phyloP scores from a whole-genome alignment of 1,284 basidiomycete genomes.

The Cutaneotrichosporon cavernicola region DNA sequence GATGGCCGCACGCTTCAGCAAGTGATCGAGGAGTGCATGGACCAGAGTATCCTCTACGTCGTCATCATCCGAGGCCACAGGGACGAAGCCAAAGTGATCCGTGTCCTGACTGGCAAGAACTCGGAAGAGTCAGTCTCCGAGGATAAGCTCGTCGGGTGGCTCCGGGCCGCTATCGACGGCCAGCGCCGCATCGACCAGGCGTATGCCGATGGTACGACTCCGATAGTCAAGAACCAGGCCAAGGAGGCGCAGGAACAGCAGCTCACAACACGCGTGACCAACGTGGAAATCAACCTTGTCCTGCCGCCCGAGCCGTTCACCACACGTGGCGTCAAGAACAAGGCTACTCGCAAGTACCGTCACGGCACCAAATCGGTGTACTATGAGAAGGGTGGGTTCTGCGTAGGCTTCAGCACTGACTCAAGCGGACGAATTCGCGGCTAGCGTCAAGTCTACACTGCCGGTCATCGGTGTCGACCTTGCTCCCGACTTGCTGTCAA shows the following conservation, averaged over 20 bases:
- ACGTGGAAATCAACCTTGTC: slow-evolving; percentile 47
- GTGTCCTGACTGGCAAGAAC: slow-evolving; percentile 19
- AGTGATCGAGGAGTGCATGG: slow-evolving; percentile 48
- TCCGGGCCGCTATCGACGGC: slow-evolving; percentile 45
- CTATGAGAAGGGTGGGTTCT: slow-evolving; percentile 43
- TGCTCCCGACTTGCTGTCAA: slow-evolving; percentile 34
- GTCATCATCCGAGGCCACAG: slow-evolving; percentile 46
- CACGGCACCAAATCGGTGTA: slow-evolving; percentile 50
- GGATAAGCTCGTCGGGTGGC: slow-evolving; percentile 40
- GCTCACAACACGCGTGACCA: slow-evolving; percentile 19
- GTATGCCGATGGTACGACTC: slow-evolving; percentile 42
- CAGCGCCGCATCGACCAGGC: slow-evolving; percentile 50
- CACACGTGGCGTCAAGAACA: slow-evolving; percentile 36
- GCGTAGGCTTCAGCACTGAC: slow-evolving; percentile 1
- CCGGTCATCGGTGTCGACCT: slow-evolving; percentile 50
- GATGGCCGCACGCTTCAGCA: slow-evolving; percentile 48
- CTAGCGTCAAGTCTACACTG: slow-evolving; percentile 35
- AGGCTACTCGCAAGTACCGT: slow-evolving; percentile 43
- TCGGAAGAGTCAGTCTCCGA: slow-evolving; percentile 35
- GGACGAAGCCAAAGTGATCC: slow-evolving; percentile 47
- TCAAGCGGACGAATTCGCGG: slow-evolving; percentile 41
- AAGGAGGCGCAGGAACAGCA: slow-evolving; percentile 9
- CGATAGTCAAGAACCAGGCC: slow-evolving; percentile 21
- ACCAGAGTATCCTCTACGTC: slow-evolving; percentile 53
- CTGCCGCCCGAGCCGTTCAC: slow-evolving; percentile 46